These are phyloP conservation scores for Suhomyces canberraensis DNA, from an alignment of 805 yeast species.

Conservation along the genomic window DNA sequence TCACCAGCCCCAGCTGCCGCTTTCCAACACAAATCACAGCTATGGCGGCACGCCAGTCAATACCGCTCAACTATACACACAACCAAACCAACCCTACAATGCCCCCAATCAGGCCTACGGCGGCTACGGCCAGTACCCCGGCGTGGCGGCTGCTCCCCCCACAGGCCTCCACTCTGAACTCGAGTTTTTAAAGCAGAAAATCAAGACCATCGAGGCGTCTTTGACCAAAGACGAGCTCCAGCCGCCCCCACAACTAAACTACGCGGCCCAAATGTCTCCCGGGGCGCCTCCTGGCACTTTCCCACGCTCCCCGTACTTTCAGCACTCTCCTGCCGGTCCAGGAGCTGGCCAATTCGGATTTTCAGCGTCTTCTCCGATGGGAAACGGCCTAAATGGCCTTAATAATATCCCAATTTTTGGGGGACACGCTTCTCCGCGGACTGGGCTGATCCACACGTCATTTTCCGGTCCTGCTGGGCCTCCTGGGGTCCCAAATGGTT, in stretches of 20 bases:
- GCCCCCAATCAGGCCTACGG: neutral
- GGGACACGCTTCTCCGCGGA: no score
- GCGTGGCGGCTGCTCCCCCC: neutral
- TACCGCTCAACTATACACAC: neutral
- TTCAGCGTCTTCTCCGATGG: neutral
- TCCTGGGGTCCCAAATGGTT: no score
- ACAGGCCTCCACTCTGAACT: slow-evolving; percentile 10
- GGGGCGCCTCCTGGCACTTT: neutral
- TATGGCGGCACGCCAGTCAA: no score
- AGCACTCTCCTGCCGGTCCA: neutral
- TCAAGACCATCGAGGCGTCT: slow-evolving; percentile 46
- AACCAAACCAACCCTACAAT: neutral
- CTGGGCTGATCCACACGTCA: no score
- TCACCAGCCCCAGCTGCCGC: neutral
- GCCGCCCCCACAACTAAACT: neutral
- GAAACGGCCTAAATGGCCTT: neutral
- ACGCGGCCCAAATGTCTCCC: neutral
- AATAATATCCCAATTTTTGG: neutral
- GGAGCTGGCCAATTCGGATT: neutral
- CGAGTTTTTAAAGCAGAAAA: slow-evolving; percentile 38
- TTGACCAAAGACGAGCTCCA: slow-evolving; percentile 25
- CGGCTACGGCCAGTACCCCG: neutral
- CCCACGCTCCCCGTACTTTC: neutral
- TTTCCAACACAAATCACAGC: no score
- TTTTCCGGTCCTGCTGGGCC: no score